Evolutionary conservation across 2,329 filamentous ascomycete genomes (phyloP).

Genomic region (Aspergillus hortae): DNA sequence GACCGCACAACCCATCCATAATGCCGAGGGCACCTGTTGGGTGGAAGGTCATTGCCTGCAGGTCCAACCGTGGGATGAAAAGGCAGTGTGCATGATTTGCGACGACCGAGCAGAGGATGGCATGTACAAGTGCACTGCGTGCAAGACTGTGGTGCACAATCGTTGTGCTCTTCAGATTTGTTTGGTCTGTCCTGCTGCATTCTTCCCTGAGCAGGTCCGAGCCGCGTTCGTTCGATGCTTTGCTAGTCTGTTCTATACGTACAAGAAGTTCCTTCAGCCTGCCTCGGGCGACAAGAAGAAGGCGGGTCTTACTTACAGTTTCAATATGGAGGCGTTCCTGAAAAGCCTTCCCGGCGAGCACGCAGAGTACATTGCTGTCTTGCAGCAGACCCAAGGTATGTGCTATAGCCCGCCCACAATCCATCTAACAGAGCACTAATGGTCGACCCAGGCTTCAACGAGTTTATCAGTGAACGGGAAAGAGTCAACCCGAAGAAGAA

Average conservation of each 20-base stretch:
- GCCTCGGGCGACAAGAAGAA: constrained; percentile 61
- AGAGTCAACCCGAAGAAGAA: constrained; percentile 48
- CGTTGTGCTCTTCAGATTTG: constrained; percentile 59
- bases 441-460: constrained; percentile 50
- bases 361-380: constrained; percentile 59
- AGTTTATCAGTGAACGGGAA: constrained; percentile 64
- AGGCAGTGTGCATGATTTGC: constrained; percentile 45
- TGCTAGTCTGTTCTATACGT: constrained; percentile 66
- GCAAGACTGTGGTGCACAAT: constrained; percentile 53
- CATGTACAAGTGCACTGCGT: constrained; percentile 48
- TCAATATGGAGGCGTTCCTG: constrained; percentile 65
- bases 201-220: constrained; percentile 63
- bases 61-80: constrained; percentile 42
- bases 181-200: constrained; percentile 64
- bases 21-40: constrained; percentile 42
- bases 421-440: background rate
- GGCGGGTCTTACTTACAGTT: constrained; percentile 58
- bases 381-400: constrained; percentile 62
- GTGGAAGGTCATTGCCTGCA: constrained; percentile 49
- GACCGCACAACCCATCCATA: constrained; percentile 35
- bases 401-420: background rate
- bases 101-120: constrained; percentile 58
- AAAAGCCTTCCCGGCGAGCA: constrained; percentile 63
- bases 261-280: constrained; percentile 60
- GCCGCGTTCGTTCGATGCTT: constrained; percentile 68